Evolutionary conservation across 2,329 filamentous ascomycete genomes (phyloP), one percentile per base, ranked within the genome.

Genomic region (Ceratocystis destructans): DNA sequence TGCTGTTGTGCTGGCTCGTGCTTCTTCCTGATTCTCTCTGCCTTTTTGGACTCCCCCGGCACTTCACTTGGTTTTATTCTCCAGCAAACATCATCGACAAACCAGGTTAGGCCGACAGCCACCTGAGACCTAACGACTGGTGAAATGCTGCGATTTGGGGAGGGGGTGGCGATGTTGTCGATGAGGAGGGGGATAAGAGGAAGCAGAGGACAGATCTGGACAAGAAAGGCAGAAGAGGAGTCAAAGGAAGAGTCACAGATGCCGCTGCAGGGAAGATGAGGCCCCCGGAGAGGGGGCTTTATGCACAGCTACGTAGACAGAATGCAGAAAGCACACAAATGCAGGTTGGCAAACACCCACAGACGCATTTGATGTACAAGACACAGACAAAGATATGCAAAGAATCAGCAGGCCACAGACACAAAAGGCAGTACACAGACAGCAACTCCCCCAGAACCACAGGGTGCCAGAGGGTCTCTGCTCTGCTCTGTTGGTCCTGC

Each of bases 351-450:
- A 53, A 8, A 53, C n/a, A 22, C 48, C 37, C 37, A 57, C 53
- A 57, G 53, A 57, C 53, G 31, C 12, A 57, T n/a, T 33, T 57
- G 53, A 57, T 57, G 53, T 33, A 57, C 53, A 57, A 57, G 28
- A 57, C 53, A 57, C 53, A 8, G 53, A 57, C 53, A 57, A 57
- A 57, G 53, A 57, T 57, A 57, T 57, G 53, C 53, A 57, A 28
- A 57, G 53, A 57, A 57, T 31, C 53, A 28, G 12, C 25, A 33
- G 31, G 10, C 37, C 53, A 57, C 53, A 57, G 53, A 57, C 25
- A 31, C 53, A 15, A 12, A 12, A 57, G n/a, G 28, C 53, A 31
- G 53, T 57, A 57, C 53, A 57, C 53, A 57, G 53, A 57, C 53
- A 33, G 3, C 53, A 57, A 17, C 53, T 57, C 53, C 53, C 53